These are phyloP conservation scores for Hortiboletus campestris DNA, from an alignment of 768 basidiomycete species.

Conservation along the genomic window DNA sequence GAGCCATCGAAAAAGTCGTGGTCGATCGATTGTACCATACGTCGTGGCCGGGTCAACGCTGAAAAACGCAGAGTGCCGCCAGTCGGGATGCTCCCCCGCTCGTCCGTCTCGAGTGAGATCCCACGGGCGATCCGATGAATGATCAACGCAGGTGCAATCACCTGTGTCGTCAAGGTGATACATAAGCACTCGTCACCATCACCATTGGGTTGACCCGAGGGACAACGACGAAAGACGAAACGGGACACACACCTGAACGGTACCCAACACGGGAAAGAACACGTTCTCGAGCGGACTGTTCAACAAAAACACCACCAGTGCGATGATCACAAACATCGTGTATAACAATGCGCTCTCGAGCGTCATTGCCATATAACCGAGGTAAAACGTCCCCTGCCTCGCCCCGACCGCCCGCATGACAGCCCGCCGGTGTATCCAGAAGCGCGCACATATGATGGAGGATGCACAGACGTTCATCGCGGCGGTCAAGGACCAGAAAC, in stretches of 20 bases:
- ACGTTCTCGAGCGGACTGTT: constrained; percentile 25
- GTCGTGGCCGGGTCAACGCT: not conserved
- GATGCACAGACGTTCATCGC: constrained; percentile 18
- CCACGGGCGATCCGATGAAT: constrained; percentile 22
- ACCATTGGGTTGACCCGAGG: too few relatives aligned
- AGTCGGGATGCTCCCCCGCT: not conserved
- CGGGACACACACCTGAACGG: constrained; percentile 14
- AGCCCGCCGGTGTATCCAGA: constrained; percentile 19
- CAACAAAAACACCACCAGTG: constrained; percentile 12
- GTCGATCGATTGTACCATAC: not conserved
- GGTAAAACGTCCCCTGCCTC: constrained; percentile 18
- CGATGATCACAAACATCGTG: constrained; percentile 8
- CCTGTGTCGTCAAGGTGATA: not conserved
- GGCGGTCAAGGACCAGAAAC: constrained; percentile 16
- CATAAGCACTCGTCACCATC: too few relatives aligned
- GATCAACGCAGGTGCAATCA: constrained; percentile 19
- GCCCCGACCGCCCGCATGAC: constrained; percentile 9
- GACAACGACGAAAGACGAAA: too few relatives aligned
- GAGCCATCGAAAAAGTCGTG: constrained; percentile 6
- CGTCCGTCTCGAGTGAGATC: constrained; percentile 20
- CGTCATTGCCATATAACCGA: constrained; percentile 26
- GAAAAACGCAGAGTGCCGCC: constrained; percentile 13
- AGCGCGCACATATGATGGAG: constrained; percentile 11
- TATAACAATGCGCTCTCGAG: constrained; percentile 25
- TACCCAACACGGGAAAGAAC: constrained; percentile 23